Base-by-base conservation (phyloP, 208 protist genomes). In the Crithidia expoeki region DNA sequence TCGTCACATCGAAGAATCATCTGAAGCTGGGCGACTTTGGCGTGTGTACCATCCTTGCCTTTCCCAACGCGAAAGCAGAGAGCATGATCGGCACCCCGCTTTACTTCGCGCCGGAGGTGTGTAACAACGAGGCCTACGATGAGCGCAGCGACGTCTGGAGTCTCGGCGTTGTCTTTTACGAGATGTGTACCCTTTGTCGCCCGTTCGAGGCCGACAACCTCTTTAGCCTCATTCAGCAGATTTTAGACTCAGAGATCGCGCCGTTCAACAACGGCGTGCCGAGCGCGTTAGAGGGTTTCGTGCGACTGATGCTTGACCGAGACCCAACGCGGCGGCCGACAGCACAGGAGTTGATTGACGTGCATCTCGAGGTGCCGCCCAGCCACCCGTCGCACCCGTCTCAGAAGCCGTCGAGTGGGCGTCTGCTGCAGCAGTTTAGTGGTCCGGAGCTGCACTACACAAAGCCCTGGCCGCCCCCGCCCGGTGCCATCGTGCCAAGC, bases 101-200 rank as follows among this genome's bases (percentile, higher is more conserved):
- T 30, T 98, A 97, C 82, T 97, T 98, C 68, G 94, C 94, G 7
- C 95, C 93, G 14, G 90, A 96, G 74, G 89, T 97, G 56, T 96
- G 97, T 63, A 90, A 90, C 60, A 87, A 92, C 33, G 80, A 87
- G 44, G 60, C 81, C 32, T 97, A 98, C 74, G 90, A 96, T 66
- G 85, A 90, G 68, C 83, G 83, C 50, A 96, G 95, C 59, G 97
- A 99, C 69, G 94, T 98, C 32, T 99, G 96, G 97, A 97, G 94
- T 52, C 84, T 97, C 19, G 97, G 96, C 55, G 94, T 98, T 12
- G 97, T 98, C 4, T 92, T 96, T 32, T 98, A 98, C 56, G 97
- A 99, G 70, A 98, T 98, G 94, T 96, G 90, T 74, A 92, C 90
- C 4, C 79, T 96, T 46, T 81, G 86, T 16, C 85, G 78, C 14